phyloP scores from a whole-genome alignment of 331 rosid species.

The Rhamnella rubrinervis region DNA sequence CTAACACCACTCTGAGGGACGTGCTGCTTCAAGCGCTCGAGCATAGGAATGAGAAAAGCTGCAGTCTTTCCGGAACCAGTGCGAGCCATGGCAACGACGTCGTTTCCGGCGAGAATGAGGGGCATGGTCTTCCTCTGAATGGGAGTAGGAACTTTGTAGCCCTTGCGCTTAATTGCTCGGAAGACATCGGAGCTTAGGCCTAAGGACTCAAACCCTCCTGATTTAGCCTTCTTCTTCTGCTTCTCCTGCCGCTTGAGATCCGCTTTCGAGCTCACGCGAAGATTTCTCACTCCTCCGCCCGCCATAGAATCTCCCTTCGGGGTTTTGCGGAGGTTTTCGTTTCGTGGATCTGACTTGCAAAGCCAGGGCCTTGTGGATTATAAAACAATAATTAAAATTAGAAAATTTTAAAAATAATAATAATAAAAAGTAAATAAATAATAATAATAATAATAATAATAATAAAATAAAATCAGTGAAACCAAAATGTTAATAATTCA shows the following conservation, averaged over 20 bases:
- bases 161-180: conserved; percentile 76
- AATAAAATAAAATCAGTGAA: no score
- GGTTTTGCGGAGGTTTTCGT: background rate
- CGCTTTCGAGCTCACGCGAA: conserved; percentile 40
- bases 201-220: conserved; percentile 89
- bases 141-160: conserved; percentile 88
- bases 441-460: no score
- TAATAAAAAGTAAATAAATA: no score
- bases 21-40: conserved; percentile 76
- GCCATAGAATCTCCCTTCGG: background rate
- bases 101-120: conserved; percentile 75
- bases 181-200: conserved; percentile 58
- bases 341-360: background rate
- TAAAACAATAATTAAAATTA: no score
- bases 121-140: conserved; percentile 98
- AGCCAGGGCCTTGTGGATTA: background rate
- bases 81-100: conserved; percentile 97
- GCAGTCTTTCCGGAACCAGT: conserved; percentile 97
- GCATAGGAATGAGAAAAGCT: conserved; percentile 87
- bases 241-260: conserved; percentile 48
- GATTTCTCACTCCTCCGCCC: conserved; percentile 10
- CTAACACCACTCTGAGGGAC: conserved; percentile 78
- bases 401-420: no score
- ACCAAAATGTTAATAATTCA: no score
- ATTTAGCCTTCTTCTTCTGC: conserved; percentile 61